A percentile compares a stretch with the other conserved stretches of the same genome.
These are phyloP conservation scores for Salix purpurea DNA, from an alignment of 345 rosid species.

Conservation along the genomic window DNA sequence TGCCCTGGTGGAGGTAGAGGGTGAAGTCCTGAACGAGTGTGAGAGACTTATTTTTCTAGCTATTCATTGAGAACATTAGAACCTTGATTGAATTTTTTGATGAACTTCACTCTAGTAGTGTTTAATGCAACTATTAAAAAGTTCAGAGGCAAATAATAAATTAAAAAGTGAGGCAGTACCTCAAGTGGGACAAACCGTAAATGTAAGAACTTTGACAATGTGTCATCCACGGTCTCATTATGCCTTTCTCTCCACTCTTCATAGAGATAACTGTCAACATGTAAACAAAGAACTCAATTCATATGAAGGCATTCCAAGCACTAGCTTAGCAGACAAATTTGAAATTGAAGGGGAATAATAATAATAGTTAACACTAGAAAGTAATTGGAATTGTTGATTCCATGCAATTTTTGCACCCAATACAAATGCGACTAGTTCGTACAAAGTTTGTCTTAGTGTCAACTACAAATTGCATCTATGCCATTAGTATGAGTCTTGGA, in stretches of 20 bases:
- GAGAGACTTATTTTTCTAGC: no score
- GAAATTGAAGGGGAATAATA: neutral
- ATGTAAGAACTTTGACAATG: slow-evolving; percentile 64
- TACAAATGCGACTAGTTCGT: no score
- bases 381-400: neutral
- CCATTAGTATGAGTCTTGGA: neutral
- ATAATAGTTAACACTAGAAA: neutral
- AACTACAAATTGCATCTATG: neutral
- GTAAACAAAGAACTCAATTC: neutral
- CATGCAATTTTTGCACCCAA: neutral
- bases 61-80: no score
- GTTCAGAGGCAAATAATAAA: neutral
- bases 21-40: no score
- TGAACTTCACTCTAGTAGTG: no score
- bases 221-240: slow-evolving; percentile 51
- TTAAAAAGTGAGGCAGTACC: slow-evolving; percentile 36
- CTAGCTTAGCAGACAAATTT: neutral
- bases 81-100: no score
- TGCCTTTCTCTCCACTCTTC: slow-evolving; percentile 96
- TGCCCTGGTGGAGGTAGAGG: no score
- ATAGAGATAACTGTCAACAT: slow-evolving; percentile 58
- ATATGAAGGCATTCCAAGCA: neutral
- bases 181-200: slow-evolving; percentile 84
- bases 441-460: neutral
- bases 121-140: neutral